phyloP scores from a whole-genome alignment of 352 stramenopile species.

The Aphanomyces invadans region DNA sequence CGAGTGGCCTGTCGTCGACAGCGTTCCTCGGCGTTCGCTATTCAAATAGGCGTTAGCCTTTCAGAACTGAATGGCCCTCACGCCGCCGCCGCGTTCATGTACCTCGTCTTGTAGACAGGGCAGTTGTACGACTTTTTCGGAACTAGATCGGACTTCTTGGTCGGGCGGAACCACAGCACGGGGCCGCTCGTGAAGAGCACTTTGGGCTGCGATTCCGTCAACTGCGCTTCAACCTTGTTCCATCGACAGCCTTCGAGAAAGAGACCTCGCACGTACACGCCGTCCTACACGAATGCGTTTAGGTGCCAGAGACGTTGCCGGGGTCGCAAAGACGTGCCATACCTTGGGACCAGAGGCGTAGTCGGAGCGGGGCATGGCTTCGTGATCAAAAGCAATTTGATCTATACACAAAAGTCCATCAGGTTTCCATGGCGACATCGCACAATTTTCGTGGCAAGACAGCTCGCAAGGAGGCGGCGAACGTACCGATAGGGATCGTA shows the following conservation, averaged over 20 bases:
- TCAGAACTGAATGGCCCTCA: neutral
- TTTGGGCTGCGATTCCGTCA: slow-evolving; percentile 82
- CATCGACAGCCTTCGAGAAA: slow-evolving; percentile 87
- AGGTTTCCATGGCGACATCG: neutral
- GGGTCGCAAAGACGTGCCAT: neutral
- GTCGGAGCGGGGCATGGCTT: slow-evolving; percentile 68
- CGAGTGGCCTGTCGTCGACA: slow-evolving; percentile 91
- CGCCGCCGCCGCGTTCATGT: slow-evolving; percentile 3
- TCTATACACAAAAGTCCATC: slow-evolving; percentile 24
- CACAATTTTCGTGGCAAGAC: no score
- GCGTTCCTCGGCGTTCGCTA: slow-evolving; percentile 80
- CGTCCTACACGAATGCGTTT: slow-evolving; percentile 39
- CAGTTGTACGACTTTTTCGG: slow-evolving; percentile 74
- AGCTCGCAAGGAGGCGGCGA: no score
- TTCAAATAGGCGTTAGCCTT: neutral
- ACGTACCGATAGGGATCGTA: slow-evolving; percentile 85
- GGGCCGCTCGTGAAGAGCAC: slow-evolving; percentile 80
- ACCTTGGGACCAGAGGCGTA: slow-evolving; percentile 67
- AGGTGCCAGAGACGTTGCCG: no score
- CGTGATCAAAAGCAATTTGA: slow-evolving; percentile 70
- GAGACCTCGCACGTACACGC: slow-evolving; percentile 81
- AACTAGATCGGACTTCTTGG: slow-evolving; percentile 73
- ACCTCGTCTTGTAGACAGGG: slow-evolving; percentile 93
- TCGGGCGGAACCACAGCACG: slow-evolving; percentile 74
- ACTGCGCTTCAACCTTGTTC: slow-evolving; percentile 54